phyloP scores from a whole-genome alignment of 73 alveolate species.

The Stentor coeruleus region DNA sequence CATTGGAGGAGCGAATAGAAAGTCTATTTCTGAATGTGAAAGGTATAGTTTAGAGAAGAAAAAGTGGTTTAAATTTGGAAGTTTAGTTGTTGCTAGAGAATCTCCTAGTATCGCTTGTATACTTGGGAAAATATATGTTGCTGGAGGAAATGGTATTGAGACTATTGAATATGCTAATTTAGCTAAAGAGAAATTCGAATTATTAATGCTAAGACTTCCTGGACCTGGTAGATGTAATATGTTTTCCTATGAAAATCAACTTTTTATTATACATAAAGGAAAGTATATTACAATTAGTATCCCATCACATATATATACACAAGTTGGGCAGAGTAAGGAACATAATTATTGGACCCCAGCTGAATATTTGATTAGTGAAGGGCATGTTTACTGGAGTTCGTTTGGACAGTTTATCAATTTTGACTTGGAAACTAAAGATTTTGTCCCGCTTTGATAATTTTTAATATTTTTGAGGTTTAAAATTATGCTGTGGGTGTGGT shows the following conservation, averaged over 20 bases:
- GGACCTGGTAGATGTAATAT: not conserved
- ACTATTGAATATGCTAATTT: not conserved
- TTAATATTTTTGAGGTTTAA: too few relatives aligned
- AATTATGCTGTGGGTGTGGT: too few relatives aligned
- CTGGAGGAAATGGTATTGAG: constrained; percentile 25
- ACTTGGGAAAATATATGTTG: not conserved
- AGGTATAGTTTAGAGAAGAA: not conserved
- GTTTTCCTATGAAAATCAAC: not conserved
- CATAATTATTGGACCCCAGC: not conserved
- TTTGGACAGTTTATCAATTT: too few relatives aligned
- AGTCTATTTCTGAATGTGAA: not conserved
- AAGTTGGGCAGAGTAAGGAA: not conserved
- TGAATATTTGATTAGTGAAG: not conserved
- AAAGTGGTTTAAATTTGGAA: constrained; percentile 5
- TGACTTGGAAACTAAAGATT: too few relatives aligned
- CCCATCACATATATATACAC: not conserved
- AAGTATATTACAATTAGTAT: not conserved
- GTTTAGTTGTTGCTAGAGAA: not conserved
- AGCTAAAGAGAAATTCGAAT: not conserved
- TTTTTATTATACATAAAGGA: not conserved
- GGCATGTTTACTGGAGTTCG: not conserved
- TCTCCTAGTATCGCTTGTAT: not conserved
- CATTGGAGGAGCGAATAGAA: not conserved
- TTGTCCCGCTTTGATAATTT: too few relatives aligned
- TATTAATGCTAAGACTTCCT: not conserved